phyloP scores from a whole-genome alignment of 495 filamentous ascomycete genomes.

The Aspergillus sclerotioniger region DNA sequence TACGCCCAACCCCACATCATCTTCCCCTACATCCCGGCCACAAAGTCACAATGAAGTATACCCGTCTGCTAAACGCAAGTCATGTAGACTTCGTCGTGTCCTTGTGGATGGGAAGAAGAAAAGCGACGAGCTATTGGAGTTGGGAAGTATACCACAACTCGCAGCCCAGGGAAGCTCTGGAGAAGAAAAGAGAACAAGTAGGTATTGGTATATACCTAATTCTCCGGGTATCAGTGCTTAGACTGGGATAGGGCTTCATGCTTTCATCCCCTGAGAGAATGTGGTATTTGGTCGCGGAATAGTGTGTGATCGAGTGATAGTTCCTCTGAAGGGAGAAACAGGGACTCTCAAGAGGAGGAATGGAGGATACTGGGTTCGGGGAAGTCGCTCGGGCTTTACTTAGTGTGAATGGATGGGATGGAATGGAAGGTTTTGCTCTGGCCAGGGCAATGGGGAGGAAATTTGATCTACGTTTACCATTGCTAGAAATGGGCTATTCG shows the following conservation, averaged over 20 bases:
- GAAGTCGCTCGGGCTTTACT: neutral
- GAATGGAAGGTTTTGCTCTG: neutral
- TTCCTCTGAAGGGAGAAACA: neutral
- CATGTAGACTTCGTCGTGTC: neutral
- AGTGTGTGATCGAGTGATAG: neutral
- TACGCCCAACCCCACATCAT: neutral
- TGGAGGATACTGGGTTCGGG: neutral
- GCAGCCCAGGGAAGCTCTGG: neutral
- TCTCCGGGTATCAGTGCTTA: no score
- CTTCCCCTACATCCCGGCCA: neutral
- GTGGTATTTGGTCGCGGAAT: neutral
- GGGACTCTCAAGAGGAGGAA: neutral
- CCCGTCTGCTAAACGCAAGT: neutral
- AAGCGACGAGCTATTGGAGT: neutral
- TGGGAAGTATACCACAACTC: neutral
- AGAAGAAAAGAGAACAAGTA: neutral
- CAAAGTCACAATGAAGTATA: conserved; percentile 1
- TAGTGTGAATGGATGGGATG: neutral
- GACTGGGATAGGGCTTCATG: no score
- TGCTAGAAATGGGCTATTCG: neutral
- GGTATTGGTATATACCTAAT: neutral
- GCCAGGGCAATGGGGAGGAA: neutral
- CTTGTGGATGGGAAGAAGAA: neutral
- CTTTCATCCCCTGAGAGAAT: neutral
- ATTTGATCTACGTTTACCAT: neutral